Evolutionary conservation across 2,329 filamentous ascomycete genomes (phyloP), one percentile per base, ranked within the genome.

Genomic region (Echinosphaeria canescens): DNA sequence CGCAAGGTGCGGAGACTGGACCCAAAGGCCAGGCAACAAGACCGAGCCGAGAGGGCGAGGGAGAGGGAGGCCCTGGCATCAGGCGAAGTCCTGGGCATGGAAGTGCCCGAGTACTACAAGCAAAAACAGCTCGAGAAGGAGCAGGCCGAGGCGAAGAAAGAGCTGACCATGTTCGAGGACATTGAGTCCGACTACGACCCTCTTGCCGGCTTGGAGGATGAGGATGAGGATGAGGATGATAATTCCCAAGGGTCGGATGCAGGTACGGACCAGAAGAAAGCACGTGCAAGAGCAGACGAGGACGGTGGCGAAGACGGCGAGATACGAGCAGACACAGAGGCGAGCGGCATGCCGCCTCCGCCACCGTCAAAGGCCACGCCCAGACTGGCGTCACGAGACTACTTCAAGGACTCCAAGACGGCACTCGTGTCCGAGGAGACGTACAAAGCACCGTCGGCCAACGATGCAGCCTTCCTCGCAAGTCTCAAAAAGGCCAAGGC

Each of bases 401-500:
- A 74, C 43, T 75, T 75, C 45, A 53, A 62, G 44, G 66, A 60
- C 31, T 54, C 61, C 22, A 67, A 59, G 39, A 58, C 55, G 1
- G 49, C 49, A 4, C 52, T 70, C 22, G 51, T 64, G 11, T 62
- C 62, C 2, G 56, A 63, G 24, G 54, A 65, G 34, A 44, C 46
- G 10, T 49, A 53, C 25, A 57, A 56, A 32, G 50, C 51, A 2
- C 59, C 63, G 2, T 67, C 64, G 4, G 63, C 74, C 39, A 62
- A 60, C 15, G 81, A 93, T 39, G 75, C 81, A 3, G 67, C 75
- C 3, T 73, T 92, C 33, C 60, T 82, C 34, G 81, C 80, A 4
- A 81, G 81, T 0, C 62, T 98, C 39, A 80, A 82, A 48, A 82
- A 82, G 46, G 85, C 85, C 8, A 75, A 76, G 12, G 55, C 67